Evolutionary conservation across 768 basidiomycete species (phyloP), one percentile per base, ranked within the genome.

Genomic region (Serpula lacrymans): DNA sequence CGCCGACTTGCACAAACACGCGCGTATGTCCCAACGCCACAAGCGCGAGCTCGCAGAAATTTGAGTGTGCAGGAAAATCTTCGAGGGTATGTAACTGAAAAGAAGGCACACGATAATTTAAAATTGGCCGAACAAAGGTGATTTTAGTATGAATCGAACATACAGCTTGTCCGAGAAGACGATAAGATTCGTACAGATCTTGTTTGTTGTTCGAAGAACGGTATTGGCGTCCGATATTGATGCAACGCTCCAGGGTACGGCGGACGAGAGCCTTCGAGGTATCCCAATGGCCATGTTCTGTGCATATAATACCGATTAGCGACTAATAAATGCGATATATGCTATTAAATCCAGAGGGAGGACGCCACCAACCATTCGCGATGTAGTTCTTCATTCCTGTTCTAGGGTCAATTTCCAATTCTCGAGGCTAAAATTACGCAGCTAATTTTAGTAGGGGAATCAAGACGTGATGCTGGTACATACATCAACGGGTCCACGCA

Each of bases 381-480:
- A 94, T 93, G 60, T 89, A 90, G 51, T 93, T 97, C 70, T 94
- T 94, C 92, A 97, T 94, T 2, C 92, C 94, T 0, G 86, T 88
- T 11, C 72, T 66, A 0, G 76, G 78, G 58, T 97, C 94, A 6
- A 97, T 72, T 51, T 93, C 85, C 1, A 95, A 70, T 54, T 97
- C 94, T 25, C 74, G 65, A 1, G 86, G 86, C 81, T 87, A 29
- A 18, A 24, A 16, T 45, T 12, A 8, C 29, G 9, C 27, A 32
- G 4, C 34, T 40, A 32, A 30, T 20, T 37, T 28, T 13, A 32
- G 9, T 11, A 37, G 9, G 33, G 9, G n/a, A n/a, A 30, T 16
- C 32, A 34, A 25, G n/a, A 5, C 3, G 2, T 17, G 21, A 23
- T 33, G n/a, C 28, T n/a, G 25, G 27, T 43, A 41, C 50, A 37